Evolutionary conservation across 257 asterid species (phyloP).

Genomic region (Ilex asprella): DNA sequence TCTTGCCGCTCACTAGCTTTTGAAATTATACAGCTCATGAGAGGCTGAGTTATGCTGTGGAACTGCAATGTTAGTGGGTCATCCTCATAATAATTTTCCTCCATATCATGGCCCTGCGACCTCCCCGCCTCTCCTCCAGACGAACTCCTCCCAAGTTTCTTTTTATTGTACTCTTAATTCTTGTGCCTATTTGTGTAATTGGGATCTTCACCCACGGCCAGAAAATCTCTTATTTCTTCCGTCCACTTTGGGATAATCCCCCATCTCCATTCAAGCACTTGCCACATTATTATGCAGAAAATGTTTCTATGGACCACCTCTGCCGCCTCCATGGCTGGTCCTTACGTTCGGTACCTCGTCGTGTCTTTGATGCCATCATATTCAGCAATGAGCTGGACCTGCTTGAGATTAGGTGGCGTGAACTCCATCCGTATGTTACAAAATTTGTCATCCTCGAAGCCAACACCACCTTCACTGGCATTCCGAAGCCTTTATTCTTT

Average conservation of each 20-base stretch:
- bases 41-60: slow-evolving; percentile 22
- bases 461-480: slow-evolving; percentile 92
- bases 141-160: slow-evolving; percentile 28
- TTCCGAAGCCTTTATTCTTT: slow-evolving; percentile 65
- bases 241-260: slow-evolving; percentile 92
- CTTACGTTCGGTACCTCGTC: slow-evolving; percentile 65
- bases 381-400: slow-evolving; percentile 87
- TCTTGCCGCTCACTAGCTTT: slow-evolving; percentile 1
- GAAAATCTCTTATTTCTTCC: slow-evolving; percentile 72
- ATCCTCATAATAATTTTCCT: slow-evolving; percentile 15
- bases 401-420: slow-evolving; percentile 86
- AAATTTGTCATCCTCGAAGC: slow-evolving; percentile 84
- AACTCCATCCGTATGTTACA: slow-evolving; percentile 57
- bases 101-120: slow-evolving; percentile 50
- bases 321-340: slow-evolving; percentile 91
- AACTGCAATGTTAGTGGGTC: slow-evolving; percentile 7
- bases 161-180: slow-evolving; percentile 35
- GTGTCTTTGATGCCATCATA: slow-evolving; percentile 69
- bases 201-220: slow-evolving; percentile 34
- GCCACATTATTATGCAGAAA: slow-evolving; percentile 90
- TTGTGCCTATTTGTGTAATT: slow-evolving; percentile 33
- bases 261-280: slow-evolving; percentile 55
- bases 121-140: slow-evolving; percentile 34
- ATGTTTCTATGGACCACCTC: slow-evolving; percentile 67
- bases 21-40: slow-evolving; percentile 32